Evolutionary conservation across 495 filamentous ascomycete genomes (phyloP), one percentile per base, ranked within the genome.

Genomic region (Xylaria venustula): DNA sequence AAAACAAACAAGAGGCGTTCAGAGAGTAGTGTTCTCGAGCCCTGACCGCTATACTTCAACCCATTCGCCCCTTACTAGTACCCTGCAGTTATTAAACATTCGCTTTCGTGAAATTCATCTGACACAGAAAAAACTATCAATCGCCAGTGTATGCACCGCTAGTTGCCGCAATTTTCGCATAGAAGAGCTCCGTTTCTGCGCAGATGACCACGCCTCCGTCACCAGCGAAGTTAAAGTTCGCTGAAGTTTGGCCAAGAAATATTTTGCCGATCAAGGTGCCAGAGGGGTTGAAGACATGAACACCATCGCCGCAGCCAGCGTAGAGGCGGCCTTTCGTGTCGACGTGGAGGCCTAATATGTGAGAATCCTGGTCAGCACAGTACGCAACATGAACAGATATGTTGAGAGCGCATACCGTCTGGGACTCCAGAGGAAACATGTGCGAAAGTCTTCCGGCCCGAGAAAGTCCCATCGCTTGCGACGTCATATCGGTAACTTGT

Each of bases 251-350:
- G 12, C 78, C 78, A 3, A 76, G 61, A 34, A 79, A 78, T 23
- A 87, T 84, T 70, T 84, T 87, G 17, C 85, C 86, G 4, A 89
- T 67, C 2, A 87, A 74, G 5, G 75, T 79, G 15, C 85, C 85
- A 0, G 79, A 80, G 3, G 80, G 72, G 50, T 80, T 84, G 75
- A 77, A 88, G 4, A 88, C 81, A 47, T 87, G 79, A n/a, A 87
- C 75, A 23, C 86, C 85, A 61, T 87, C 85, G 2, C 83, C 84
- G 45, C 78, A 82, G 3, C 81, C 85, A 22, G 78, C 73, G 61
- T 87, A 89, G 5, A 89, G 80, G 60, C 87, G 85, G 0, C 85
- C 85, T 9, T 79, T 73, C 30, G 75, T 73, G 67, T 89, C 85
- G 61, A 75, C 76, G 63, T 87, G 86, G 47, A 89, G 75, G 12